phyloP scores from a whole-genome alignment of 768 basidiomycete genomes.

The Panaeolus cyanescens region DNA sequence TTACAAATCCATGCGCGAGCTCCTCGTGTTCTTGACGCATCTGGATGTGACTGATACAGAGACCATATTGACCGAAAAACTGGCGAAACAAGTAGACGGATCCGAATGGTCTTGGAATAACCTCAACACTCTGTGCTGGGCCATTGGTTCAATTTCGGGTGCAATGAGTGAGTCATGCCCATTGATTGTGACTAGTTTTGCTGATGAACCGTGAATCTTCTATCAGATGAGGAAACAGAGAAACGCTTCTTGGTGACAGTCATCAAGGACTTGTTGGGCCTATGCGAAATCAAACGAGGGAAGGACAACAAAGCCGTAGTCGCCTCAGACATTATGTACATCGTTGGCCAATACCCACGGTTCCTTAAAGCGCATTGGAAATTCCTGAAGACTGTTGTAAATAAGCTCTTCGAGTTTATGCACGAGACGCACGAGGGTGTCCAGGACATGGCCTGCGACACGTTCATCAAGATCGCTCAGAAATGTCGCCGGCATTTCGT shows the following conservation, averaged over 20 bases:
- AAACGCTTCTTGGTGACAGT: conserved; percentile 99
- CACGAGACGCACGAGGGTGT: conserved; percentile 99
- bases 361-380: conserved; percentile 99
- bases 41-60: conserved; percentile 96
- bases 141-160: conserved; percentile 97
- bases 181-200: too few relatives aligned
- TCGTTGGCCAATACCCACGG: conserved; percentile 98
- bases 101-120: conserved; percentile 99
- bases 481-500: conserved; percentile 98
- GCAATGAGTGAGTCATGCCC: conserved; percentile 98
- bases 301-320: conserved; percentile 99
- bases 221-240: conserved; percentile 99
- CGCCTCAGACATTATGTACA: conserved; percentile 96
- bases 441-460: conserved; percentile 99
- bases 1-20: conserved; percentile 98
- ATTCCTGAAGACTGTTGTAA: conserved; percentile 99
- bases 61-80: conserved; percentile 95
- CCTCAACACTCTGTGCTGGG: conserved; percentile 98
- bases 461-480: conserved; percentile 99
- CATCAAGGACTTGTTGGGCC: conserved; percentile 96
- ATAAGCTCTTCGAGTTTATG: conserved; percentile 99
- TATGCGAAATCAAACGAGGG: conserved; percentile 97
- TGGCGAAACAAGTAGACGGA: conserved; percentile 95
- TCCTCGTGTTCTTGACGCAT: conserved; percentile 97
- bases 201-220: too few relatives aligned